Evolutionary conservation across 441 rosid species (phyloP).

Genomic region (Arabidopsis hybrid): DNA sequence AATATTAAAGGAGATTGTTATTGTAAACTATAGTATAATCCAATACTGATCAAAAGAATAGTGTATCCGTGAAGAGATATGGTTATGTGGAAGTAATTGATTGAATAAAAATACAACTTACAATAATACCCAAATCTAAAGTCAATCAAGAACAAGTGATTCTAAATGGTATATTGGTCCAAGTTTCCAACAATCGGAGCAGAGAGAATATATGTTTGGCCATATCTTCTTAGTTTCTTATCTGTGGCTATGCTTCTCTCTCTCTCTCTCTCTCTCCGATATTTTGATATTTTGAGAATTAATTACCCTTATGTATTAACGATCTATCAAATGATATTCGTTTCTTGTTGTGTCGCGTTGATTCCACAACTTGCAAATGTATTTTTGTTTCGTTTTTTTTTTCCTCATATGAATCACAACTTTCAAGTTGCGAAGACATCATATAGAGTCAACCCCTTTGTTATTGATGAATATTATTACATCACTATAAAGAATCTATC

Average conservation of each 20-base stretch:
- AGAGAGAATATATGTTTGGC: conserved; percentile 22
- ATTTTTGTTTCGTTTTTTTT: background rate
- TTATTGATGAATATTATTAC: conserved; percentile 36
- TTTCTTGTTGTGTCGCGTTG: conserved; percentile 9
- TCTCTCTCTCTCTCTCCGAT: conserved; percentile 3
- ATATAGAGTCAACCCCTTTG: conserved; percentile 28
- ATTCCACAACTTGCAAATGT: conserved; percentile 32
- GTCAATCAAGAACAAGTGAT: conserved; percentile 24
- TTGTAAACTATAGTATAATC: too few species aligned
- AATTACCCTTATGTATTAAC: background rate
- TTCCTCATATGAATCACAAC: background rate
- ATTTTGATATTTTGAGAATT: background rate
- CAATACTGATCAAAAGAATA: too few species aligned
- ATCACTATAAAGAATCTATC: conserved; percentile 32
- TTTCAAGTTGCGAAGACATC: conserved; percentile 29
- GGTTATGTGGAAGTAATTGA: too few species aligned
- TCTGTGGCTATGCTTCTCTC: conserved; percentile 45
- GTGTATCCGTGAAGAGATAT: too few species aligned
- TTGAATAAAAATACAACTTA: background rate
- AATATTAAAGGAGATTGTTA: too few species aligned
- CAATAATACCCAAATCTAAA: background rate
- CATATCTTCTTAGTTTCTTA: background rate
- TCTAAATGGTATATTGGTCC: conserved; percentile 28
- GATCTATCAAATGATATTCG: background rate
- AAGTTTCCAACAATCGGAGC: conserved; percentile 19